Base-by-base conservation (phyloP, 805 yeast genomes). In the Candida namnaoensis region DNA sequence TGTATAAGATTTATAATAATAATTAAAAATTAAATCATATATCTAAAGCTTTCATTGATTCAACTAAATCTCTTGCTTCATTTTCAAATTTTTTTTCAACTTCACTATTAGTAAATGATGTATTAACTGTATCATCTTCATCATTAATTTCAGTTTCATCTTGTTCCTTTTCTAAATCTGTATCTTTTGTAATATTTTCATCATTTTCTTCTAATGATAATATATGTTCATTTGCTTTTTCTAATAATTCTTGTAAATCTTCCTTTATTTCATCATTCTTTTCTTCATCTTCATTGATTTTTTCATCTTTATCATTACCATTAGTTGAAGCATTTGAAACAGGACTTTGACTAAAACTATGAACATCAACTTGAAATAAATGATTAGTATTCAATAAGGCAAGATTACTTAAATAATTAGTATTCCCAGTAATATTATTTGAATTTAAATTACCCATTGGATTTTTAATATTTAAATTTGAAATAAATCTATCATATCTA, bases 401-500 rank as follows among this genome's bases (percentile, higher is more conserved):
- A n/a, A n/a, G 23, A 23, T 35, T 23, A 35, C 23, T 35, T 10
- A 23, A 8, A 12, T 35, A 8, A 24, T 35, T 23, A 35, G 14
- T 35, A 30, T 11, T 30, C 5, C n/a, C n/a, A 30, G 32, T 30
- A 30, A 12, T 30, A 30, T 30, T 12, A 30, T 12, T n/a, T n/a
- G n/a, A n/a, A n/a, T n/a, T n/a, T n/a, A n/a, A n/a, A n/a, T n/a
- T n/a, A n/a, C n/a, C n/a, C n/a, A n/a, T n/a, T 26, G 28, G 28
- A 26, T 30, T 30, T 7, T 30, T 30, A 12, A 11, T 30, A 12
- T 30, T 12, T 5, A 30, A 5, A 30, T 30, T 30, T 5, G 32
- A 30, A 12, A 30, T 12, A 44, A 64, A 71, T 46, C 69, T 67
- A 51, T 81, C 87, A 51, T 64, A 77, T 24, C 87, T 57, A 2